Evolutionary conservation across 169 alveolate species (phyloP), one percentile per base, ranked within the genome.

Genomic region (Besnoitia besnoiti): DNA sequence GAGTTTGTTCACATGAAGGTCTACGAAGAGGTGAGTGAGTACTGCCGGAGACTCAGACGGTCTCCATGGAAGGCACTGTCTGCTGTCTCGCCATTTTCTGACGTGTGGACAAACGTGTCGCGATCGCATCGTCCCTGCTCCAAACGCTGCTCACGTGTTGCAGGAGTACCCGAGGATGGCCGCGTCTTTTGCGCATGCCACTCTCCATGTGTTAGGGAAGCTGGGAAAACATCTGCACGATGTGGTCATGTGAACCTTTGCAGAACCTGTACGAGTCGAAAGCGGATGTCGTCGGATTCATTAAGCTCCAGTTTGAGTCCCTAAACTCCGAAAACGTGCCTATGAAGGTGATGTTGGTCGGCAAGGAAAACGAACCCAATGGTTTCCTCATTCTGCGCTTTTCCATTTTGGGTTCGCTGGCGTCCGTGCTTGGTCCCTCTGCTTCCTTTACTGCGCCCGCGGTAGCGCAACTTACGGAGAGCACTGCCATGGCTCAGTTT

Each of bases 1-100:
- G 87, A 77, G 59, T 77, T 77, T 46, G 87, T 77, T 21, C 59
- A 77, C 87, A 42, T 77, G 87, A 77, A 46, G 40, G 87, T 77
- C 47, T 77, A 42, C 87, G 37, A 77, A 77, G 87, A 77, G 87
- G 87, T 77, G 21, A 42, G 84, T n/a, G n/a, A n/a, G n/a, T n/a
- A n/a, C n/a, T n/a, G n/a, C n/a, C n/a, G n/a, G n/a, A n/a, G n/a
- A n/a, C n/a, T n/a, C n/a, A n/a, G n/a, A n/a, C n/a, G n/a, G n/a
- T n/a, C n/a, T n/a, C n/a, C n/a, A n/a, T n/a, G n/a, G n/a, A n/a
- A n/a, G n/a, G n/a, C n/a, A n/a, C n/a, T n/a, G n/a, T n/a, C n/a
- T n/a, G n/a, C n/a, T n/a, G n/a, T n/a, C n/a, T n/a, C n/a, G n/a
- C n/a, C n/a, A n/a, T n/a, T n/a, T n/a, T n/a, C n/a, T n/a, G n/a